Evolutionary conservation across 768 basidiomycete species (phyloP), one percentile per base, ranked within the genome.

Genomic region (Pleurotus salmoneostramineus): DNA sequence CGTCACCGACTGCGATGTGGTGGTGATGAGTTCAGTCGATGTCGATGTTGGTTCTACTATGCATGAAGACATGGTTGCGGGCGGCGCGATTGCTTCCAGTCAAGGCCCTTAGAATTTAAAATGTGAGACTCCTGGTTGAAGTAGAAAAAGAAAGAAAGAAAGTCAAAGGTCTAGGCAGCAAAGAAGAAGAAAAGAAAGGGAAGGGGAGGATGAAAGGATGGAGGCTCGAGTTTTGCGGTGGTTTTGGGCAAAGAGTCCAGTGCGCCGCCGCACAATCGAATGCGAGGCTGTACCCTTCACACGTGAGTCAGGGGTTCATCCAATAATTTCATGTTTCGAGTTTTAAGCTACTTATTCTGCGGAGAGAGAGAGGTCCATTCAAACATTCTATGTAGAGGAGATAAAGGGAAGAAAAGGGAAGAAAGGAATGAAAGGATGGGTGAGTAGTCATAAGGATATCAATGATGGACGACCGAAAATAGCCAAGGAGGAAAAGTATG

Each of bases 181-280:
- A 66, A 63, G 59, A 34, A 61, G 55, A 65, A 58, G 17, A 67
- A 64, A 33, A 58, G 59, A 61, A 59, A 35, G 58, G 56, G 6
- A 62, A 50, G 27, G 35, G 44, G 42, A 45, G 50, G 21, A 49
- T 31, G 36, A 52, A 49, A 32, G 14, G 57, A 58, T 56, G 52
- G 60, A 50, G 21, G 21, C 21, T 27, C 21, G 21, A 27, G 21
- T 27, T 27, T 27, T 27, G 21, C 3, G 21, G 21, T 42, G 62
- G 12, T 68, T 56, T 12, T 64, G 44, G 40, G 8, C 40, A 27
- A 27, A 42, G 40, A 42, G 40, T 42, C 40, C 40, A 31, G 31
- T 33, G 50, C 21, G 32, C 34, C 15, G 32, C 50, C 50, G 50
- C 50, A 52, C 50, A 33, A 52, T 27, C 21, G 50, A 15, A n/a